Evolutionary conservation across 257 asterid genomes (phyloP).

Genomic region (Thymus quinquecostatus): DNA sequence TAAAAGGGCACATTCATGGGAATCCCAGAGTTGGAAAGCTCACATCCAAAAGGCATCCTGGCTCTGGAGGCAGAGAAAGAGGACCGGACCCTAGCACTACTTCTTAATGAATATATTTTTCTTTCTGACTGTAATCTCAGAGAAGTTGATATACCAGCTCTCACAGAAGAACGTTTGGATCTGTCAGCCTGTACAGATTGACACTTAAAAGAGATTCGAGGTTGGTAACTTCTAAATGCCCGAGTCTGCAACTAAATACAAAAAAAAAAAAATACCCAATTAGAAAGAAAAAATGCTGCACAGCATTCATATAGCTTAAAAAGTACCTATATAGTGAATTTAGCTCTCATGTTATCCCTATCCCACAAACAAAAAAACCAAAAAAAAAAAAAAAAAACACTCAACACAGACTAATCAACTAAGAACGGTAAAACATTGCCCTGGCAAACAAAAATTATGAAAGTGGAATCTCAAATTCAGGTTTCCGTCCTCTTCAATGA

Average conservation of each 20-base stretch:
- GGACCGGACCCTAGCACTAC: conserved; percentile 30
- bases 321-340: not conserved
- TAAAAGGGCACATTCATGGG: conserved; percentile 36
- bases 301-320: not conserved
- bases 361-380: not conserved
- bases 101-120: conserved; percentile 37
- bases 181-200: conserved; percentile 44
- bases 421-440: not conserved
- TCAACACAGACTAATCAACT: not conserved
- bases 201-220: conserved; percentile 44
- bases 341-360: not conserved
- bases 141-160: conserved; percentile 46
- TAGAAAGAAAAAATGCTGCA: not conserved
- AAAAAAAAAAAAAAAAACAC: not conserved
- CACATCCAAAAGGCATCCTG: conserved; percentile 45
- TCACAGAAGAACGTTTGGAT: conserved; percentile 36
- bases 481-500: conserved; percentile 7
- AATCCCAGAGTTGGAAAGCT: conserved; percentile 37
- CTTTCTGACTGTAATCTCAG: conserved; percentile 42
- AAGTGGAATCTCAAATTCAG: not conserved
- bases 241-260: conserved; percentile 54
- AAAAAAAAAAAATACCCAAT: conserved; percentile 14
- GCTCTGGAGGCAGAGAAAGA: conserved; percentile 43
- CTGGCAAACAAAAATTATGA: not conserved
- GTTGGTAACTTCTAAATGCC: conserved; percentile 42